These are phyloP conservation scores for Clarireedia monteithiana DNA, from an alignment of 2,329 filamentous ascomycete genomes.

Conservation along the genomic window DNA sequence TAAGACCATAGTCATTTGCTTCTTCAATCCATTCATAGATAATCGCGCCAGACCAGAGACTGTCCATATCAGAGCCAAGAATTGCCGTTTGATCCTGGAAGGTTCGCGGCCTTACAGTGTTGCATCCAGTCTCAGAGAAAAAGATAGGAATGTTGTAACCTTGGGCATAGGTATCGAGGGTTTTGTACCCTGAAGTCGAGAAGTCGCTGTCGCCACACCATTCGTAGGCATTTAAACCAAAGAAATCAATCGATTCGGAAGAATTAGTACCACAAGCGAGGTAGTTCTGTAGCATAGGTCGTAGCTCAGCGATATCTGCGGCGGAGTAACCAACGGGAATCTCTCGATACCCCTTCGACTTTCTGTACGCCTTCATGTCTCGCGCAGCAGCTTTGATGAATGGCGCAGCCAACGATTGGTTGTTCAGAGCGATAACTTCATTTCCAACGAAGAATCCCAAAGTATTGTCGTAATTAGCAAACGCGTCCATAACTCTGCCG, in stretches of 20 bases:
- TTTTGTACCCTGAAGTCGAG: constrained; percentile 58
- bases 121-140: constrained; percentile 86
- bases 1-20: constrained; percentile 72
- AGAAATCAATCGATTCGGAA: constrained; percentile 72
- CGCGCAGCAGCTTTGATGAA: constrained; percentile 76
- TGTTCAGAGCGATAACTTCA: constrained; percentile 64
- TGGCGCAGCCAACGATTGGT: constrained; percentile 59
- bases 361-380: constrained; percentile 76
- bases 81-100: constrained; percentile 72
- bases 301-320: constrained; percentile 67
- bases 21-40: constrained; percentile 90
- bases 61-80: constrained; percentile 65
- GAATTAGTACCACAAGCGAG: constrained; percentile 68
- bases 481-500: constrained; percentile 24
- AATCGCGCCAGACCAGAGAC: constrained; percentile 67
- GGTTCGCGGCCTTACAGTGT: constrained; percentile 49
- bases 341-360: constrained; percentile 66
- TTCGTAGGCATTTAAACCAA: constrained; percentile 77
- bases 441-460: constrained; percentile 85
- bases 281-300: constrained; percentile 59
- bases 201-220: constrained; percentile 58
- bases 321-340: constrained; percentile 85
- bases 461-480: constrained; percentile 60
- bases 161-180: constrained; percentile 58
- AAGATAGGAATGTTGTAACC: constrained; percentile 78